A percentile compares a stretch with the other conserved stretches of the same genome.
These are phyloP conservation scores for Zangia roseola DNA, from an alignment of 768 basidiomycete species.

Conservation along the genomic window DNA sequence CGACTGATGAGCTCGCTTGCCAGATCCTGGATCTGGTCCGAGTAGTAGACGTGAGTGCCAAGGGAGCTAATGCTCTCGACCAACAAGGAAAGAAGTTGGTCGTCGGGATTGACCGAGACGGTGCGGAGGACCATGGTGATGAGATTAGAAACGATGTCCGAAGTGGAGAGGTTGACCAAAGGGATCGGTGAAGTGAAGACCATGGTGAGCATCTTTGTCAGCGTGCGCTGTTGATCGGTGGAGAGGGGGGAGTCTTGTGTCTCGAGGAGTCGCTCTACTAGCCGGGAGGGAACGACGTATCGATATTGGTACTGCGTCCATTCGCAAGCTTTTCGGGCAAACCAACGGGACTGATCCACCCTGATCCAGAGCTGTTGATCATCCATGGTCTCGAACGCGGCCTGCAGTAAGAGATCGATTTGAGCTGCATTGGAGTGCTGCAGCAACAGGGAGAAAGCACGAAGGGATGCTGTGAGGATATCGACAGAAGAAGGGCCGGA, in stretches of 20 bases:
- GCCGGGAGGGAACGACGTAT: conserved; percentile 80
- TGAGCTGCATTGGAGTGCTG: conserved; percentile 77
- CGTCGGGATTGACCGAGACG: conserved; percentile 57
- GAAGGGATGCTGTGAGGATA: conserved; percentile 71
- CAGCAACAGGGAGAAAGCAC: conserved; percentile 68
- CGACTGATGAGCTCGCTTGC: conserved; percentile 79
- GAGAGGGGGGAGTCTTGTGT: conserved; percentile 52
- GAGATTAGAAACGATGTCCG: conserved; percentile 81
- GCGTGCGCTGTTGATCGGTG: conserved; percentile 53
- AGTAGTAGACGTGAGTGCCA: conserved; percentile 91
- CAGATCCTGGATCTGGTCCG: conserved; percentile 93
- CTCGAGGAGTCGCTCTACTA: conserved; percentile 74
- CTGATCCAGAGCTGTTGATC: conserved; percentile 62
- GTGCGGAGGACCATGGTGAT: conserved; percentile 72
- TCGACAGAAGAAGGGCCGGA: conserved; percentile 74
- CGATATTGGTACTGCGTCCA: conserved; percentile 95
- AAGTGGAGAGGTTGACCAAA: conserved; percentile 86
- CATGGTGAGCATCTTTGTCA: conserved; percentile 77
- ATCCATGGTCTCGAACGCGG: conserved; percentile 69
- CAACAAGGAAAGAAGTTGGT: conserved; percentile 62
- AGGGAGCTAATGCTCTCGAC: conserved; percentile 81
- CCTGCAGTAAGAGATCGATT: conserved; percentile 67
- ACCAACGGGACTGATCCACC: conserved; percentile 76
- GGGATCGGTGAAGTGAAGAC: conserved; percentile 82
- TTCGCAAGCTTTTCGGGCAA: conserved; percentile 71